These are phyloP conservation scores for Populus trichocarpa DNA, from an alignment of 441 rosid genomes.

Conservation along the genomic window DNA sequence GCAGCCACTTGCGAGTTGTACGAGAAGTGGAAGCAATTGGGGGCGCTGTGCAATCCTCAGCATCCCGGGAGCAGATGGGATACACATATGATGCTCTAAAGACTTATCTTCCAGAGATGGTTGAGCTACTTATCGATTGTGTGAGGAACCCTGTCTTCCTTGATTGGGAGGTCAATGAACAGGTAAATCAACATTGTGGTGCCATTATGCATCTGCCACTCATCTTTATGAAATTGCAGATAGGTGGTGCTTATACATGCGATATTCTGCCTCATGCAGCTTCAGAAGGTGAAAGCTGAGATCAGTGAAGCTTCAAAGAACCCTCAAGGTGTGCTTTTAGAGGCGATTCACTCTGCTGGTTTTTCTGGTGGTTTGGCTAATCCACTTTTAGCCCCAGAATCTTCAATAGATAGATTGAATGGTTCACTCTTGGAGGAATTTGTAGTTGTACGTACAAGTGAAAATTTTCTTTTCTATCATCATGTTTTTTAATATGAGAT, in stretches of 20 bases:
- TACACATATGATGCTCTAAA: constrained; percentile 89
- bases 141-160: constrained; percentile 87
- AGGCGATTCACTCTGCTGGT: constrained; percentile 84
- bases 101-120: constrained; percentile 83
- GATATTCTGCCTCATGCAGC: constrained; percentile 33
- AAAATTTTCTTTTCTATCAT: not conserved
- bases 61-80: constrained; percentile 87
- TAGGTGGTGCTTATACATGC: not conserved
- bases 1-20: constrained; percentile 73
- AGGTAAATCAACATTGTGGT: constrained; percentile 40
- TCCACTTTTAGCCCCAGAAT: constrained; percentile 74
- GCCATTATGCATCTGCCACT: too few relatives aligned
- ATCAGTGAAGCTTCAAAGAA: constrained; percentile 57
- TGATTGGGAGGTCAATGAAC: constrained; percentile 92
- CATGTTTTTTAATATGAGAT: not conserved
- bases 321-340: constrained; percentile 76
- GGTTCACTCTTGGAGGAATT: constrained; percentile 62
- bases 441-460: constrained; percentile 53
- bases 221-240: too few relatives aligned
- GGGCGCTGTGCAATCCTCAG: constrained; percentile 69
- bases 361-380: constrained; percentile 76
- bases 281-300: constrained; percentile 66
- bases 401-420: constrained; percentile 54
- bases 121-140: constrained; percentile 82
- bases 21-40: constrained; percentile 95